Percentiles rank a stretch among this genome's conserved stretches.
phyloP scores from a whole-genome alignment of 2,329 filamentous ascomycete genomes.

The Colletotrichum trifolii region DNA sequence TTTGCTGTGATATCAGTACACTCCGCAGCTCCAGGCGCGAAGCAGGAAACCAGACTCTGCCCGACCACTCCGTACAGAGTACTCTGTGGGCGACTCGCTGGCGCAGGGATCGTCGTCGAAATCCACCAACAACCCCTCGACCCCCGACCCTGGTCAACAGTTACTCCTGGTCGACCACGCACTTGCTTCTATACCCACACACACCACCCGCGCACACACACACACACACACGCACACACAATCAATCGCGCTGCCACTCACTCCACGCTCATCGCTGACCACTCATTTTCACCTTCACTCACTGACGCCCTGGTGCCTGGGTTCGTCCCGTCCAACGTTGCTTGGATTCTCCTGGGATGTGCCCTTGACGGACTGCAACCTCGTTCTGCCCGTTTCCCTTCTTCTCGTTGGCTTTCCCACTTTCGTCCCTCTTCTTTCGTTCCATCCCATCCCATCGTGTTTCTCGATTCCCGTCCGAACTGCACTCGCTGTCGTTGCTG shows the following conservation, averaged over 20 bases:
- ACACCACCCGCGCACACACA: neutral
- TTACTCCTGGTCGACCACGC: neutral
- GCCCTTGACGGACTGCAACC: constrained; percentile 22
- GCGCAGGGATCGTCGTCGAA: constrained; percentile 10
- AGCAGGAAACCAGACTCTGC: too few species aligned
- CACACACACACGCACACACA: neutral
- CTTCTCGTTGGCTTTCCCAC: constrained; percentile 32
- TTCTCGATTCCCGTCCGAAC: constrained; percentile 23
- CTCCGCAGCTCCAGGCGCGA: too few species aligned
- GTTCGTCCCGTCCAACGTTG: constrained; percentile 11
- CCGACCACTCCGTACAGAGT: too few species aligned
- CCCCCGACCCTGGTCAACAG: constrained; percentile 5
- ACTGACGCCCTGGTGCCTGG: neutral
- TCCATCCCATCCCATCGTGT: constrained; percentile 11
- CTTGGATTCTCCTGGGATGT: constrained; percentile 13
- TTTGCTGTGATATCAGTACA: too few species aligned
- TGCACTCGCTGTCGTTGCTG: constrained; percentile 21
- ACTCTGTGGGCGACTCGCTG: neutral
- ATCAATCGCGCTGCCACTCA: neutral
- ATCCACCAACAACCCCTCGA: constrained; percentile 3
- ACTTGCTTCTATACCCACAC: neutral
- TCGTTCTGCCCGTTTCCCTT: constrained; percentile 23
- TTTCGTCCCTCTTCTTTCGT: constrained; percentile 19
- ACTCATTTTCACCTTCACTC: neutral
- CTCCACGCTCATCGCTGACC: constrained; percentile 3